These are phyloP conservation scores for Solanum ahanhuiri DNA, from an alignment of 257 asterid genomes.

Conservation along the genomic window DNA sequence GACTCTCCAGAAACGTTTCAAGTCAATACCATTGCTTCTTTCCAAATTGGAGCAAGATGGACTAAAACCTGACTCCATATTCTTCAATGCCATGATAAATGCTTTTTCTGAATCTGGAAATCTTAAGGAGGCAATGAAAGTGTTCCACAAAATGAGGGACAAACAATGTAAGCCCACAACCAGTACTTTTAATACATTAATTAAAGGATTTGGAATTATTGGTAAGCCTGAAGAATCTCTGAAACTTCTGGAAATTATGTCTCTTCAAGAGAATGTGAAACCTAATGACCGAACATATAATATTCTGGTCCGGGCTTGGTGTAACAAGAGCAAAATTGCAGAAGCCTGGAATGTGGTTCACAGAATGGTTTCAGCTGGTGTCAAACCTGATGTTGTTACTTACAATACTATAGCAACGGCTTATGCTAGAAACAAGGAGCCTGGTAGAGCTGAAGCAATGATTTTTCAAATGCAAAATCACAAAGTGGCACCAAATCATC, in stretches of 20 bases:
- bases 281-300: constrained; percentile 85
- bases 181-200: constrained; percentile 69
- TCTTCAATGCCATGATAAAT: constrained; percentile 89
- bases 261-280: constrained; percentile 39
- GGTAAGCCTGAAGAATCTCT: constrained; percentile 85
- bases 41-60: constrained; percentile 60
- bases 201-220: constrained; percentile 74
- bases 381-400: constrained; percentile 75
- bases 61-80: constrained; percentile 76
- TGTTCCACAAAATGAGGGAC: constrained; percentile 61
- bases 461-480: constrained; percentile 47
- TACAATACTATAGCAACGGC: constrained; percentile 79
- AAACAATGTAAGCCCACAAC: constrained; percentile 79
- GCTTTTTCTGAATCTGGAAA: constrained; percentile 92
- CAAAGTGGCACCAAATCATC: constrained; percentile 55
- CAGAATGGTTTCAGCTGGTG: constrained; percentile 52
- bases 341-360: constrained; percentile 70
- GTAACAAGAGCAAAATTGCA: constrained; percentile 43
- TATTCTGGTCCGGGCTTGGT: constrained; percentile 83
- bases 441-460: constrained; percentile 67
- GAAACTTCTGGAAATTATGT: constrained; percentile 57
- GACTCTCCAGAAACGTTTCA: constrained; percentile 70
- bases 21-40: constrained; percentile 64
- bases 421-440: constrained; percentile 58
- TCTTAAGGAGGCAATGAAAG: constrained; percentile 70